Evolutionary conservation across 176 grass and related monocot genomes (phyloP).

Genomic region (Eremochloa ophiuroides): DNA sequence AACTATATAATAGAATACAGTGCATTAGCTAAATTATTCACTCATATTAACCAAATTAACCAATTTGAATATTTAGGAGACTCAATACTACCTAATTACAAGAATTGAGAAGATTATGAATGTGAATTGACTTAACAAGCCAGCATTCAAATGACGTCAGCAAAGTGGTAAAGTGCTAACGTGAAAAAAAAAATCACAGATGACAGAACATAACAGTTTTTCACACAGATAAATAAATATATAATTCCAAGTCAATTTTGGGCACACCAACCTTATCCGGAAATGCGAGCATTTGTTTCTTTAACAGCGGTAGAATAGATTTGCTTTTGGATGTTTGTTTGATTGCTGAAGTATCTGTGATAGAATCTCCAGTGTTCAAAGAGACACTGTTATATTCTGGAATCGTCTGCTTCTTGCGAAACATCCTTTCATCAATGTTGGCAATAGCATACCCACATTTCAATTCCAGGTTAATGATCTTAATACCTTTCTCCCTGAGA

Average conservation of each 20-base stretch:
- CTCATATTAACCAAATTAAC: conserved; percentile 10
- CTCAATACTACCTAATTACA: background rate
- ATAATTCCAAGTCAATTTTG: background rate
- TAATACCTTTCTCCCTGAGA: conserved; percentile 90
- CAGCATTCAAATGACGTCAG: background rate
- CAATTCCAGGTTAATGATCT: conserved; percentile 77
- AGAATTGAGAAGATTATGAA: conserved; percentile 10
- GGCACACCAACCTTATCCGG: conserved; percentile 88
- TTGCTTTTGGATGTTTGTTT: conserved; percentile 59
- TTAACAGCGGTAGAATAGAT: conserved; percentile 53
- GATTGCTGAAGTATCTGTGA: conserved; percentile 23
- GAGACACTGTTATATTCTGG: conserved; percentile 25
- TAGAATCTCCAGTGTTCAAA: conserved; percentile 30
- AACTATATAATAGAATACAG: too few species aligned
- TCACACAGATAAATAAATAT: background rate
- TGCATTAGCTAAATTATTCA: conserved; percentile 7
- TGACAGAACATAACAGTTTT: background rate
- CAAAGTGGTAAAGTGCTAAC: conserved; percentile 1
- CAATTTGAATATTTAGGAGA: conserved; percentile 5
- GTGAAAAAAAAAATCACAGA: background rate
- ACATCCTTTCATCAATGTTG: conserved; percentile 70
- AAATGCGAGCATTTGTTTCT: conserved; percentile 78
- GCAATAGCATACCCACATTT: conserved; percentile 73
- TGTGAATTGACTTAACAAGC: background rate
- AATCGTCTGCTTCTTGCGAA: conserved; percentile 45